These are phyloP conservation scores for Phytophthora lateralis DNA, from an alignment of 352 stramenopile species.

Conservation along the genomic window DNA sequence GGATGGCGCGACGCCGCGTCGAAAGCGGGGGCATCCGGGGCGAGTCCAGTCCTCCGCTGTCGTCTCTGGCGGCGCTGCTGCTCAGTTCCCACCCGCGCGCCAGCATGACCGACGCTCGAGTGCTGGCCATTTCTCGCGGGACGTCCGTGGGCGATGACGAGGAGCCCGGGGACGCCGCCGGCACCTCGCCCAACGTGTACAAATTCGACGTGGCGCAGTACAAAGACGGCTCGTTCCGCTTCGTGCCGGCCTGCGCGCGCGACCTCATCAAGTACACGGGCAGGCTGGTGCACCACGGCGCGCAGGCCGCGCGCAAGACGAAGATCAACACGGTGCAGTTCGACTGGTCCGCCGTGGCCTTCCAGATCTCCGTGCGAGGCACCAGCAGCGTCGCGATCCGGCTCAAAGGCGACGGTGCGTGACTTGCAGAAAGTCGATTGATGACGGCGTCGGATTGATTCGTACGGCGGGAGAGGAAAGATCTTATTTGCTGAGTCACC, in stretches of 20 bases:
- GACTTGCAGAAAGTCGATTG: background rate
- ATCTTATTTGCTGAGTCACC: slow-evolving; percentile 9
- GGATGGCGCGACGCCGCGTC: slow-evolving; percentile 27
- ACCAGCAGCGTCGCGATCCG: slow-evolving; percentile 74
- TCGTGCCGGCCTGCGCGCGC: slow-evolving; percentile 68
- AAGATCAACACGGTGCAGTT: slow-evolving; percentile 91
- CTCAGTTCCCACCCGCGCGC: slow-evolving; percentile 27
- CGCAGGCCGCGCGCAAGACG: slow-evolving; percentile 58
- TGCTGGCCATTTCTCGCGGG: slow-evolving; percentile 35
- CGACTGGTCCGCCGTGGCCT: slow-evolving; percentile 77
- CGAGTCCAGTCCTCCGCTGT: slow-evolving; percentile 20
- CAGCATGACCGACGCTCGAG: slow-evolving; percentile 30
- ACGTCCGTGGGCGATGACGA: slow-evolving; percentile 42
- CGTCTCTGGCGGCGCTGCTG: slow-evolving; percentile 23
- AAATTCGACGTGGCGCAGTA: slow-evolving; percentile 84
- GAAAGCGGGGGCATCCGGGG: slow-evolving; percentile 26
- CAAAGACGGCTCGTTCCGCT: slow-evolving; percentile 68
- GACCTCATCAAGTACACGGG: slow-evolving; percentile 83
- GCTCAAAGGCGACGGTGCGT: slow-evolving; percentile 82
- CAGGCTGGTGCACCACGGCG: slow-evolving; percentile 74
- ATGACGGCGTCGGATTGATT: slow-evolving; percentile 23
- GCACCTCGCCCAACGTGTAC: slow-evolving; percentile 56
- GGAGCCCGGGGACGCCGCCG: background rate
- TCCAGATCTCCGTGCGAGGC: slow-evolving; percentile 64
- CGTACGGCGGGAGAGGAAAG: slow-evolving; percentile 12